Conservation (phyloP, 305 asterid genomes). For the Fraxinus dipetala region DNA sequence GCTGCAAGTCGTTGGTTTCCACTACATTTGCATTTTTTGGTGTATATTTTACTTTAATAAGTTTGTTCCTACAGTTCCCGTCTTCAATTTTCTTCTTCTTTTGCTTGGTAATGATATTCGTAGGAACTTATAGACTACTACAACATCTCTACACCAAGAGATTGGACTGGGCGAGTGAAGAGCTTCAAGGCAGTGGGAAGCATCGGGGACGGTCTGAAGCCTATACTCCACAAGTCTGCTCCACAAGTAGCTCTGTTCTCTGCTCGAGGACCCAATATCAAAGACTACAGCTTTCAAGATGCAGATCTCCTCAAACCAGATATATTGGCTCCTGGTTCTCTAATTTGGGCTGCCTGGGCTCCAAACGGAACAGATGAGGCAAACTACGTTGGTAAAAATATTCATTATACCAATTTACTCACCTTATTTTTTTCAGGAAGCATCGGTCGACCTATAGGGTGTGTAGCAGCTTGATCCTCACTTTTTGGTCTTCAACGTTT, state of each 20-base stretch:
- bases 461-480: background rate
- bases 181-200: slow-evolving; percentile 84
- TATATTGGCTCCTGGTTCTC: slow-evolving; percentile 95
- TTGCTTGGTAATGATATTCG: slow-evolving; percentile 22
- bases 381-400: slow-evolving; percentile 64
- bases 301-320: slow-evolving; percentile 98
- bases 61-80: background rate
- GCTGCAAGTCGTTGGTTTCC: background rate
- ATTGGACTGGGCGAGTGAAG: slow-evolving; percentile 93
- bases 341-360: slow-evolving; percentile 99
- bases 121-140: slow-evolving; percentile 94
- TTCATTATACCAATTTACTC: slow-evolving; percentile 6
- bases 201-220: slow-evolving; percentile 86
- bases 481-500: background rate
- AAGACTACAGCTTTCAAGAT: slow-evolving; percentile 89
- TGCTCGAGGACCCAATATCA: slow-evolving; percentile 94
- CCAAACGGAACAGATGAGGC: slow-evolving; percentile 96
- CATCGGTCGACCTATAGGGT: background rate
- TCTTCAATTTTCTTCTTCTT: slow-evolving; percentile 7
- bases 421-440: background rate
- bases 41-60: background rate
- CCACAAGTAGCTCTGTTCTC: slow-evolving; percentile 97
- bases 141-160: slow-evolving; percentile 79
- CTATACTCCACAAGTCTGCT: slow-evolving; percentile 88
- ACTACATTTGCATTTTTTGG: background rate